Percentiles rank a stretch among this genome's conserved stretches.
These are phyloP conservation scores for Boletus subparvulus DNA, from an alignment of 768 basidiomycete genomes.

Conservation along the genomic window DNA sequence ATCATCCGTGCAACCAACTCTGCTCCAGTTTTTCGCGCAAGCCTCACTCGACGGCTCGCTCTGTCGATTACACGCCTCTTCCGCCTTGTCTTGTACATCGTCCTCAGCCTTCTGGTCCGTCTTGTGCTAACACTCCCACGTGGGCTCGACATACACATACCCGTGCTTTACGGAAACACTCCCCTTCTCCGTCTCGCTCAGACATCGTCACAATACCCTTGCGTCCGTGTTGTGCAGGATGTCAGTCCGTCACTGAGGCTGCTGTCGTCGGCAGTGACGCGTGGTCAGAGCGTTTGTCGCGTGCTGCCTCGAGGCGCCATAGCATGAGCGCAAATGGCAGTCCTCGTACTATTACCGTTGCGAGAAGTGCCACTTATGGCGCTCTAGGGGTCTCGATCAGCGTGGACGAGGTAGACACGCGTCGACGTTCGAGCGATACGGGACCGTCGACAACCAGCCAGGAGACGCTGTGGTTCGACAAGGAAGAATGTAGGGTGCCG, in stretches of 20 bases:
- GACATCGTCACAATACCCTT: conserved; percentile 59
- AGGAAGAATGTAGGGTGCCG: background rate
- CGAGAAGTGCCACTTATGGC: conserved; percentile 32
- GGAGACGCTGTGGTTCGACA: background rate
- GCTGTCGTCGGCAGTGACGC: conserved; percentile 51
- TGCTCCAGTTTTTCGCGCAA: conserved; percentile 43
- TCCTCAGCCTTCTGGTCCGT: conserved; percentile 23
- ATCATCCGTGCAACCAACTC: background rate
- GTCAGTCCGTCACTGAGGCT: conserved; percentile 58
- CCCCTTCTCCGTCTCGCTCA: conserved; percentile 38
- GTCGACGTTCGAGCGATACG: conserved; percentile 46
- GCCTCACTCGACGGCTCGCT: conserved; percentile 41
- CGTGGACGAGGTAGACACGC: conserved; percentile 66
- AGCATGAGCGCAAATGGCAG: conserved; percentile 41
- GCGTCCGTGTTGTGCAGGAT: conserved; percentile 68
- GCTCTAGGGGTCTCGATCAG: conserved; percentile 39
- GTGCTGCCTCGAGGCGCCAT: conserved; percentile 59
- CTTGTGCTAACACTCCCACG: background rate
- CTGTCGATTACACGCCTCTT: conserved; percentile 36
- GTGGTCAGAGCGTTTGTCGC: conserved; percentile 65
- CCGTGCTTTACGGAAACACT: conserved; percentile 22
- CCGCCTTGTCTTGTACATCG: conserved; percentile 59
- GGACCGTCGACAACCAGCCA: background rate
- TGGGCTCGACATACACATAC: conserved; percentile 12
- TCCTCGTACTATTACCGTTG: conserved; percentile 28